Evolutionary conservation across 768 basidiomycete genomes (phyloP).

Genomic region (Lentinus tigrinus): DNA sequence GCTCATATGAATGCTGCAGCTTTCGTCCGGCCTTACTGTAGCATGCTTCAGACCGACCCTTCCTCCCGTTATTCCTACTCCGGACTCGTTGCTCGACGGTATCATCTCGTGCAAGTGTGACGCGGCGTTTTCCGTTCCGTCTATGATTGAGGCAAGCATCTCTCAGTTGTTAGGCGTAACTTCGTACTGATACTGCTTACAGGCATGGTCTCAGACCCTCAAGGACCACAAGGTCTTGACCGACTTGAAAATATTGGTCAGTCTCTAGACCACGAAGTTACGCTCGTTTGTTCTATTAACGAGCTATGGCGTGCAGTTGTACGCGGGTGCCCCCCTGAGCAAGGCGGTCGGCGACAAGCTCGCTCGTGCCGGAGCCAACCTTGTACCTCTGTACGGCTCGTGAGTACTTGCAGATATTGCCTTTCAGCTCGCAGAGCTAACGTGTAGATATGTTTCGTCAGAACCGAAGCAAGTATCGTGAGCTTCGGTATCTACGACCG

Average conservation of each 20-base stretch:
- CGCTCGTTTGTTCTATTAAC: not conserved
- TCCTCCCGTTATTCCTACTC: conserved; percentile 23
- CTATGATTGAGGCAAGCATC: conserved; percentile 26
- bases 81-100: conserved; percentile 17
- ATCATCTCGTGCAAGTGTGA: conserved; percentile 9
- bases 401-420: conserved; percentile 21
- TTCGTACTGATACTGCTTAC: too few species aligned
- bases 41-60: conserved; percentile 22
- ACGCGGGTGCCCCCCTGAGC: conserved; percentile 39
- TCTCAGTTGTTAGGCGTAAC: not conserved
- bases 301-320: conserved; percentile 25
- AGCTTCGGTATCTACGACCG: conserved; percentile 1
- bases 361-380: conserved; percentile 31
- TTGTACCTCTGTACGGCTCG: conserved; percentile 37
- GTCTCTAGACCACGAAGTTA: not conserved
- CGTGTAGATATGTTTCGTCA: conserved; percentile 11
- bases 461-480: not conserved
- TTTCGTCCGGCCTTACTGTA: conserved; percentile 16
- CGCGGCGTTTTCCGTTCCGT: conserved; percentile 22
- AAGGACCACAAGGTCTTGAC: conserved; percentile 5
- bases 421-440: conserved; percentile 12
- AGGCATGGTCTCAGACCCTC: conserved; percentile 23
- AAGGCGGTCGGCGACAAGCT: conserved; percentile 35
- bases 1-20: not conserved
- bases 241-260: conserved; percentile 16